A percentile compares a stretch with the other conserved stretches of the same genome.
Conservation (phyloP, 2,329 filamentous ascomycete species). For the Colletotrichum camelliae region DNA sequence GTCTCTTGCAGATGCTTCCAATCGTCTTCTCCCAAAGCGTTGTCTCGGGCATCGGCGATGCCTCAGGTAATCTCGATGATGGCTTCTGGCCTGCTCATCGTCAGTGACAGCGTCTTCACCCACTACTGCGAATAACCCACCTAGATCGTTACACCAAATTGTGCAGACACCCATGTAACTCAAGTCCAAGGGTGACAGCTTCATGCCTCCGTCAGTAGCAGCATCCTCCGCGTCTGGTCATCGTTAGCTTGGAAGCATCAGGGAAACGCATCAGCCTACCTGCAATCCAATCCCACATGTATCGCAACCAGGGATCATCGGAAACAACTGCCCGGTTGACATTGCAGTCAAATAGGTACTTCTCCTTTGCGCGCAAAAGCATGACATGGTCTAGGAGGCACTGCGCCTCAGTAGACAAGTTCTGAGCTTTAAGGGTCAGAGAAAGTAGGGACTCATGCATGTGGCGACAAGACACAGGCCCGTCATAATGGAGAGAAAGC, state of each 20-base stretch:
- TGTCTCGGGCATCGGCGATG: slow-evolving; percentile 50
- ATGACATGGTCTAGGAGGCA: slow-evolving; percentile 61
- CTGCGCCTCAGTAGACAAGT: slow-evolving; percentile 57
- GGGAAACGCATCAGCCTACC: slow-evolving; percentile 48
- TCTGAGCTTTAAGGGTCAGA: slow-evolving; percentile 47
- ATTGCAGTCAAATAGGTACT: slow-evolving; percentile 67
- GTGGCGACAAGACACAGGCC: slow-evolving; percentile 56
- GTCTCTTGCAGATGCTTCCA: slow-evolving; percentile 66
- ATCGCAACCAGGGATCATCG: slow-evolving; percentile 77
- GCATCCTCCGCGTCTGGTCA: slow-evolving; percentile 64
- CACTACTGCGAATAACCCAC: slow-evolving; percentile 41
- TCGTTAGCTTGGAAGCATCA: slow-evolving; percentile 22
- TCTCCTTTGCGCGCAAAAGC: slow-evolving; percentile 64
- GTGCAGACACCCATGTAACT: slow-evolving; percentile 77
- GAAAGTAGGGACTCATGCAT: slow-evolving; percentile 61
- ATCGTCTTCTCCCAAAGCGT: slow-evolving; percentile 67
- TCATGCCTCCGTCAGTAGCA: slow-evolving; percentile 72
- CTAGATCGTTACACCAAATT: slow-evolving; percentile 75
- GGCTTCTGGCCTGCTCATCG: slow-evolving; percentile 49
- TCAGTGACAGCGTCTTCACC: slow-evolving; percentile 18
- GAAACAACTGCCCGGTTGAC: slow-evolving; percentile 71
- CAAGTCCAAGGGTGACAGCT: slow-evolving; percentile 70
- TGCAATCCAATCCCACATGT: slow-evolving; percentile 79
- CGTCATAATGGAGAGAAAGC: slow-evolving; percentile 39
- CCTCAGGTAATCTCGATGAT: slow-evolving; percentile 52